These are phyloP conservation scores for Lentinula sp. DNA, from an alignment of 768 basidiomycete genomes.

Conservation along the genomic window DNA sequence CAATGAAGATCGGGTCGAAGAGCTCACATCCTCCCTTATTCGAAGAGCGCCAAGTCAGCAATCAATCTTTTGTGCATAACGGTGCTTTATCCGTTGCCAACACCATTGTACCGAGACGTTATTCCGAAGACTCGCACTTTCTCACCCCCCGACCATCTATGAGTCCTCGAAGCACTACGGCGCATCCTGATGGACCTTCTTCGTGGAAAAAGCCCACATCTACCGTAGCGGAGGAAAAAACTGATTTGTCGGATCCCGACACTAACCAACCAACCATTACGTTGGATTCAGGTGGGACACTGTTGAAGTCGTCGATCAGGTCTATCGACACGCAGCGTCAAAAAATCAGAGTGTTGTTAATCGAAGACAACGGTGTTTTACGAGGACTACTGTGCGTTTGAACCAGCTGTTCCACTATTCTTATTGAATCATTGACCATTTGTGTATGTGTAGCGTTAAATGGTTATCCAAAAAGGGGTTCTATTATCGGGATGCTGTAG, in stretches of 20 bases:
- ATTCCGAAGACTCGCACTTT: constrained; percentile 40
- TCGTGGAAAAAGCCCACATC: constrained; percentile 29
- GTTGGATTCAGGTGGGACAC: constrained; percentile 55
- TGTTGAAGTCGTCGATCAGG: constrained; percentile 63
- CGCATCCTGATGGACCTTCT: constrained; percentile 26
- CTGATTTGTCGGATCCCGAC: constrained; percentile 17
- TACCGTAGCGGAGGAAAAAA: constrained; percentile 27
- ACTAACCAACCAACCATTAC: constrained; percentile 38
- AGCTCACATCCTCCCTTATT: constrained; percentile 12
- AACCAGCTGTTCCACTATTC: constrained; percentile 1
- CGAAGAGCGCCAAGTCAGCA: constrained; percentile 1
- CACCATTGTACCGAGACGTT: constrained; percentile 26
- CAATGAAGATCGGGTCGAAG: constrained; percentile 42
- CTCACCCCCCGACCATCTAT: constrained; percentile 39
- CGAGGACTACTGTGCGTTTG: constrained; percentile 69
- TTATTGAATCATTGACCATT: constrained; percentile 8
- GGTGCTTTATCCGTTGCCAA: neutral
- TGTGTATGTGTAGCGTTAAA: constrained; percentile 31
- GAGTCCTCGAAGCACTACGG: constrained; percentile 46
- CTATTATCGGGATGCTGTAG: constrained; percentile 71
- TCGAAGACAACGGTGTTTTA: constrained; percentile 88
- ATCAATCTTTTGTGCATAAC: neutral
- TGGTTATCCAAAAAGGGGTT: constrained; percentile 78
- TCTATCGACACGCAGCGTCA: constrained; percentile 37
- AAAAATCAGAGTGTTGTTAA: constrained; percentile 65